Evolutionary conservation across 1,139 yeast genomes (phyloP).

Genomic region (Groenewaldozyma sp.): DNA sequence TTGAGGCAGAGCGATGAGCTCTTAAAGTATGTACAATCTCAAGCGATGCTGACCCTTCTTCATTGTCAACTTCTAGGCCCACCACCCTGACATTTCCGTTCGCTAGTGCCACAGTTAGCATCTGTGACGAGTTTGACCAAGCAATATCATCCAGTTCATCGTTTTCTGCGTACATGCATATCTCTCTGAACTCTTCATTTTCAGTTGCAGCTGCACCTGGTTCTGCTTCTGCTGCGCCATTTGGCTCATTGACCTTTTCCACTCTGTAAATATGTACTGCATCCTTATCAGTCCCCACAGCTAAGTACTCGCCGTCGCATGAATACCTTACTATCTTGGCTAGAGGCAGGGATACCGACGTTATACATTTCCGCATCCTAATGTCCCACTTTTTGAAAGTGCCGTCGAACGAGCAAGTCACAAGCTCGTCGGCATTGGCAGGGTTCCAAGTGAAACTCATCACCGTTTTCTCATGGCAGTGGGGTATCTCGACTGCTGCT

Average conservation of each 20-base stretch:
- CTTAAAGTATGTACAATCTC: slow-evolving; percentile 26
- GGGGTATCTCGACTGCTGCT: slow-evolving; percentile 15
- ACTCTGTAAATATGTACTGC: slow-evolving; percentile 14
- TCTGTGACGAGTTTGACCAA: slow-evolving; percentile 25
- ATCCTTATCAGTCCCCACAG: slow-evolving; percentile 37
- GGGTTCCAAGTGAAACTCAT: slow-evolving; percentile 57
- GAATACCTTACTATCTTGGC: slow-evolving; percentile 39
- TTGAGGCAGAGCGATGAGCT: slow-evolving; percentile 49
- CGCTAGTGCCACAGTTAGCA: slow-evolving; percentile 27
- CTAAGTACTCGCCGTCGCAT: slow-evolving; percentile 44
- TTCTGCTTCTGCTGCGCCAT: neutral
- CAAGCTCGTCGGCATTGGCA: slow-evolving; percentile 40
- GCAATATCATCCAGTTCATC: slow-evolving; percentile 34
- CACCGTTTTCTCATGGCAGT: slow-evolving; percentile 37
- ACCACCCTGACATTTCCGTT: slow-evolving; percentile 29
- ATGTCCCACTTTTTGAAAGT: slow-evolving; percentile 49
- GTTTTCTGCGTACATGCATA: slow-evolving; percentile 15
- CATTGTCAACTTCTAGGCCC: slow-evolving; percentile 9
- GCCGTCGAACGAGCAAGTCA: slow-evolving; percentile 49
- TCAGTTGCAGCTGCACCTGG: neutral
- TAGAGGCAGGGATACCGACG: slow-evolving; percentile 29
- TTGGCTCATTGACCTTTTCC: neutral
- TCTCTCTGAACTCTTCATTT: slow-evolving; percentile 11
- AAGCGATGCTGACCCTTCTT: slow-evolving; percentile 8
- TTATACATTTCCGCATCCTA: slow-evolving; percentile 35